These are phyloP conservation scores for Butyriboletus appendiculatus DNA, from an alignment of 1,284 basidiomycete genomes.

Conservation along the genomic window DNA sequence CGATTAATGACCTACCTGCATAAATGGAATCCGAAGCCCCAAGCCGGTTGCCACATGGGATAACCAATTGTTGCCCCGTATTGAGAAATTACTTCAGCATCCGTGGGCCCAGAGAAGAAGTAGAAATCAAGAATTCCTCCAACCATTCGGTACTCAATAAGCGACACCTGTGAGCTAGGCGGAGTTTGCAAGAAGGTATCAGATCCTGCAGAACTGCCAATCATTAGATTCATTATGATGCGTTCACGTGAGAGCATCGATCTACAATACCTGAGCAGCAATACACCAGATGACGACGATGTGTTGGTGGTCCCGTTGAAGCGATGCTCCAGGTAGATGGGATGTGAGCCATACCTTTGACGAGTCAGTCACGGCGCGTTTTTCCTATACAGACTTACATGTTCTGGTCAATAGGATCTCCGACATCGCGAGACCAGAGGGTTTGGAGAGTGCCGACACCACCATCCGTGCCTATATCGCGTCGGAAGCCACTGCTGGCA, in stretches of 20 bases:
- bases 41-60: conserved; percentile 67
- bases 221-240: background rate
- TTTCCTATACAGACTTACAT: conserved; percentile 38
- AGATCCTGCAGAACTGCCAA: conserved; percentile 51
- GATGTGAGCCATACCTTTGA: conserved; percentile 63
- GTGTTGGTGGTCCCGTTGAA: conserved; percentile 48
- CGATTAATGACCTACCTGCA: conserved; percentile 47
- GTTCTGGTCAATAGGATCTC: conserved; percentile 62
- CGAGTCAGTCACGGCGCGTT: conserved; percentile 5
- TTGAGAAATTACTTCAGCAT: conserved; percentile 66
- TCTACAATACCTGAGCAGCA: conserved; percentile 53
- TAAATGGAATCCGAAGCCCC: conserved; percentile 73
- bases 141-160: conserved; percentile 65
- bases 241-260: background rate
- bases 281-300: conserved; percentile 68
- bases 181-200: conserved; percentile 67
- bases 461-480: conserved; percentile 55
- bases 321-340: conserved; percentile 67
- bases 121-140: conserved; percentile 71
- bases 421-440: conserved; percentile 65
- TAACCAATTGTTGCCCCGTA: conserved; percentile 61
- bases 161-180: conserved; percentile 46
- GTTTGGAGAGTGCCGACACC: conserved; percentile 65
- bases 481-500: conserved; percentile 64
- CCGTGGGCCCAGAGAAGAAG: conserved; percentile 69